phyloP scores from a whole-genome alignment of 2,329 filamentous ascomycete genomes.

The Aspergillus sp. region DNA sequence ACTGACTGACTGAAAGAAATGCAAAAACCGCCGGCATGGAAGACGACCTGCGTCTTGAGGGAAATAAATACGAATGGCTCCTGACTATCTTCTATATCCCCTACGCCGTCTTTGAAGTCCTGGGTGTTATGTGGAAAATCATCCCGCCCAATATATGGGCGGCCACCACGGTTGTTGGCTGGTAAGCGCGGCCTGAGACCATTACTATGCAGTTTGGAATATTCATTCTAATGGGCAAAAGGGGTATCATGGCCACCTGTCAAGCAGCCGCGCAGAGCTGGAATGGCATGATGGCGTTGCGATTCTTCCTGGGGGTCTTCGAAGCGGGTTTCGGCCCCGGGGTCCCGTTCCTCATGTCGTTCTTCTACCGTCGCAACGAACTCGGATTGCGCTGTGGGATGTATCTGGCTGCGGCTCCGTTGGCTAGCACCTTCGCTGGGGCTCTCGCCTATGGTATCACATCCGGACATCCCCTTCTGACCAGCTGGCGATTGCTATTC shows the following conservation, averaged over 20 bases:
- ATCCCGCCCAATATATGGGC: constrained; percentile 37
- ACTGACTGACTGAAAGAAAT: constrained; percentile 34
- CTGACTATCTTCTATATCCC: constrained; percentile 48
- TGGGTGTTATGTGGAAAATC: constrained; percentile 40
- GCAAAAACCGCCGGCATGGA: constrained; percentile 48
- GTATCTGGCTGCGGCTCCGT: constrained; percentile 50
- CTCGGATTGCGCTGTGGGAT: constrained; percentile 50
- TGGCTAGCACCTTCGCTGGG: constrained; percentile 73
- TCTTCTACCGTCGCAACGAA: constrained; percentile 53
- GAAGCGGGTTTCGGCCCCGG: constrained; percentile 42
- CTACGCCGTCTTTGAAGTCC: constrained; percentile 38
- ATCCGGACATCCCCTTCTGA: constrained; percentile 47
- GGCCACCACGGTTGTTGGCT: constrained; percentile 34
- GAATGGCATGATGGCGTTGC: constrained; percentile 42
- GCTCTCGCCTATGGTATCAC: constrained; percentile 59
- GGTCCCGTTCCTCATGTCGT: constrained; percentile 46
- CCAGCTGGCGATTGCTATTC: constrained; percentile 58
- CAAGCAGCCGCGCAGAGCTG: constrained; percentile 40
- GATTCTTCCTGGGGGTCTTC: constrained; percentile 41
- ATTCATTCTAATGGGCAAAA: constrained; percentile 14
- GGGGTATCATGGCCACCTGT: constrained; percentile 42
- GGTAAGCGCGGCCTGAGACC: constrained; percentile 21
- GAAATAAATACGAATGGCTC: constrained; percentile 43
- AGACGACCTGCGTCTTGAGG: constrained; percentile 41
- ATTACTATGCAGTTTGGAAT: constrained; percentile 6